Percentiles rank a stretch among this genome's conserved stretches.
These are phyloP conservation scores for Saccharomycopsis synnaedendra DNA, from an alignment of 805 yeast species.

Conservation along the genomic window DNA sequence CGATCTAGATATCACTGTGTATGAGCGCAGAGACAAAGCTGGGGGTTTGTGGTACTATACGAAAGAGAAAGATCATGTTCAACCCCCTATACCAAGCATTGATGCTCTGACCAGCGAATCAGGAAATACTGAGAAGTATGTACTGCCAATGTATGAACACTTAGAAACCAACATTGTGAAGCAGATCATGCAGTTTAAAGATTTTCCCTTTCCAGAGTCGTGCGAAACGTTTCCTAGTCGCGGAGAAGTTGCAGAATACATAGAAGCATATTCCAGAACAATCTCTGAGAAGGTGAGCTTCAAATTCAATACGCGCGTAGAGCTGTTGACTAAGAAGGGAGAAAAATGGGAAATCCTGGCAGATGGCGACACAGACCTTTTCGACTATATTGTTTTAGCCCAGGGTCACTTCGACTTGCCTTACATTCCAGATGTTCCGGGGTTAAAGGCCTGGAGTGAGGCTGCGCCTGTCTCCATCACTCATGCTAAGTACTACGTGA, in stretches of 20 bases:
- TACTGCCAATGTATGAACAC: conserved; percentile 46
- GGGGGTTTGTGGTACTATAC: conserved; percentile 79
- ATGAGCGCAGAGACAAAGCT: conserved; percentile 43
- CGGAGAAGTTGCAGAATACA: conserved; percentile 47
- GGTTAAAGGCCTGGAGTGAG: conserved; percentile 36
- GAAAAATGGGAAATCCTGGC: conserved; percentile 19
- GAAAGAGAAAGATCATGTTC: conserved; percentile 18
- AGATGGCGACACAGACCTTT: conserved; percentile 15
- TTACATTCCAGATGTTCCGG: conserved; percentile 41
- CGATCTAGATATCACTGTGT: conserved; percentile 32
- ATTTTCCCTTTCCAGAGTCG: conserved; percentile 34
- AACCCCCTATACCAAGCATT: conserved; percentile 17
- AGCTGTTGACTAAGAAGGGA: conserved; percentile 23
- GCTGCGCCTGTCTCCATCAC: conserved; percentile 34
- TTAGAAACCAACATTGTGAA: conserved; percentile 62
- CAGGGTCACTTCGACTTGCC: conserved; percentile 59
- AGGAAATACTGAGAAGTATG: conserved; percentile 18
- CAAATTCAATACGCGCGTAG: conserved; percentile 36
- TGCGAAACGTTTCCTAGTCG: conserved; percentile 49
- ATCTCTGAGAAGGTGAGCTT: conserved; percentile 26
- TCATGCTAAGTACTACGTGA: conserved; percentile 49
- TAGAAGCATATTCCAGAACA: conserved; percentile 40
- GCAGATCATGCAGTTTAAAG: conserved; percentile 54
- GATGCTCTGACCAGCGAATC: not conserved
- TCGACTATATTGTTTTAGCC: conserved; percentile 54